Conservation (phyloP, 768 basidiomycete species). For the Lyophyllum decastes region DNA sequence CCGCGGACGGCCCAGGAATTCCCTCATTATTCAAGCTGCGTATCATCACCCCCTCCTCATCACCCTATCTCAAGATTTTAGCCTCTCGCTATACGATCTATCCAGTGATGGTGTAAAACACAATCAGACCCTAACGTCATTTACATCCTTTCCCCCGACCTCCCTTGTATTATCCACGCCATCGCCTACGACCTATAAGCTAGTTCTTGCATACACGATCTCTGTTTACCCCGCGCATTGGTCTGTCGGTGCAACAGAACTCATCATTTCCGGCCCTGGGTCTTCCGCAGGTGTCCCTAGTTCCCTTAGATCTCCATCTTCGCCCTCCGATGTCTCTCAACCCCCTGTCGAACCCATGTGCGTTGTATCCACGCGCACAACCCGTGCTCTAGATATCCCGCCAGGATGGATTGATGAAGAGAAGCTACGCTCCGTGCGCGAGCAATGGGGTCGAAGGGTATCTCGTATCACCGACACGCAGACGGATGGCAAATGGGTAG, state of each 20-base stretch:
- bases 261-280: constrained; percentile 54
- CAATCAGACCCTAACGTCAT: constrained; percentile 71
- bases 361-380: constrained; percentile 60
- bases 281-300: constrained; percentile 18
- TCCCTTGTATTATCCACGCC: constrained; percentile 77
- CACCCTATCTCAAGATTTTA: constrained; percentile 67
- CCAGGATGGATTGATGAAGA: constrained; percentile 70
- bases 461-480: constrained; percentile 69
- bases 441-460: constrained; percentile 81
- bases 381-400: constrained; percentile 71
- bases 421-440: constrained; percentile 61
- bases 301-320: constrained; percentile 16
- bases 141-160: constrained; percentile 77
- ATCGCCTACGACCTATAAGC: constrained; percentile 61
- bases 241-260: constrained; percentile 76
- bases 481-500: constrained; percentile 86
- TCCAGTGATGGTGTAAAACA: constrained; percentile 50
- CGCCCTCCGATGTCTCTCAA: constrained; percentile 4
- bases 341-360: constrained; percentile 35
- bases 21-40: constrained; percentile 61
- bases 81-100: constrained; percentile 73
- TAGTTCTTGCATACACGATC: constrained; percentile 72
- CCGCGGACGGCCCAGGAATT: constrained; percentile 36
- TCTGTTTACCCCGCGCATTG: constrained; percentile 84
- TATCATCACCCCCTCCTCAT: constrained; percentile 81